Base-by-base conservation (phyloP, 2,329 filamentous ascomycete genomes). In the Exserohilum rostratum region DNA sequence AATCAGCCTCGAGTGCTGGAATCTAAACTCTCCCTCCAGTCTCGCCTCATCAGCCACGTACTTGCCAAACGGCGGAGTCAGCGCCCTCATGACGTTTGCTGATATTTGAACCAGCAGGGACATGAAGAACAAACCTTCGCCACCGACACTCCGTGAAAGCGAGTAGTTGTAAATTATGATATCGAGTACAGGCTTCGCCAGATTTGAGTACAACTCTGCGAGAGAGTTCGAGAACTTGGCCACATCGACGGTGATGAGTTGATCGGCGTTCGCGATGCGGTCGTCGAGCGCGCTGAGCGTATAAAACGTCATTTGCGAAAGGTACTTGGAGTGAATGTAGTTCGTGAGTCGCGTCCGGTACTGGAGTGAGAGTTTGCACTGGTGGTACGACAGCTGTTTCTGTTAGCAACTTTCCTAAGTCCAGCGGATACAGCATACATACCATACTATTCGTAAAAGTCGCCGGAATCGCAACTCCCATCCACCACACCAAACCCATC, bases 381-480 rank as follows among this genome's bases (percentile, higher is more conserved):
- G 95, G 71, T 99, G 95, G 74, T 96, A 98, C 22, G 93, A 96
- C 38, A 98, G 83, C 91, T 96, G 42, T 49, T 17, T 2, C 69
- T 52, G 50, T 75, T 58, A 64, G 53, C 40, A 57, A n/a, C 3
- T 34, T 10, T 30, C 17, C 13, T 1, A n/a, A n/a, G 15, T 4
- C 15, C 7, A 27, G 5, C 5, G 6, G 2, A 37, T 1, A 10
- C 10, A 22, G 18, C 17, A 25, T 17, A 74, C 85, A 76, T 76
- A 95, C 90, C 95, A 99, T 99, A 0, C 93, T 97, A 76, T 99
- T 99, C 35, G 95, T 99, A 74, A 98, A 97, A 0, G 95, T 98
- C 1, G 95, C 95, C 9, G 95, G 95, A 13, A 99, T 84, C 22
- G 95, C 93, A 62, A 99, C 95, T 50, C 93, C 75, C 95, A 99